Base-by-base conservation (phyloP, 2,329 filamentous ascomycete genomes). In the Fusarium sp. region DNA sequence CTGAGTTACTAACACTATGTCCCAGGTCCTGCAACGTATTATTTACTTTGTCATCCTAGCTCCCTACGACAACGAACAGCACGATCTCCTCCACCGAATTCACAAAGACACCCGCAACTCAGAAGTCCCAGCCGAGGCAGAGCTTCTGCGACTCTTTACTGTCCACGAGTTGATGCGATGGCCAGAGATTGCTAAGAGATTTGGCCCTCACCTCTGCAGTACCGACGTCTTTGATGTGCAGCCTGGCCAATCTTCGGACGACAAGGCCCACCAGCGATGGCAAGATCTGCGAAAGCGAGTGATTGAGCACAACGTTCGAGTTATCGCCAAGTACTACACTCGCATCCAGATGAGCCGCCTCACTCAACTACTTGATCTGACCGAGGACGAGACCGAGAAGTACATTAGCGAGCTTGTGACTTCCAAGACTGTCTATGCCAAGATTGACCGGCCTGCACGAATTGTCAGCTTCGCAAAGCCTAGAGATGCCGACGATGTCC, bases 241-340 rank as follows among this genome's bases (percentile, higher is more conserved):
- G 49, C 79, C 87, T 69, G 84, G 87, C 69, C 84, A 90, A 71
- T 90, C 91, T 8, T 84, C 85, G 33, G 94, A 98, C 74, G 86
- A 91, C 64, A 95, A 97, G 81, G 92, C 94, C 28, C 84, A 92
- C 80, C 89, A 91, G 80, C 89, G 96, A 79, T 99, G 95, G 94
- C 88, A 96, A 78, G 96, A 98, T 78, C 85, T 99, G 69, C 93
- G 96, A 76, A 98, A 98, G 87, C 94, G 96, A 54, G 96, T 99
- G 66, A 99, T 99, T 75, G 96, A 99, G 84, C 96, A 99, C 84
- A 99, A 99, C 73, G 95, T 99, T 54, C 93, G 96, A 53, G 96
- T 99, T 3, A 89, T 99, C 37, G 96, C 96, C 75, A 97, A 97
- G 82, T 99, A 99, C 86, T 99, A 99, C 84, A 99, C 96, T 23